Evolutionary conservation across 2,329 filamentous ascomycete species (phyloP), one percentile per base, ranked within the genome.

Genomic region (Scytalidium lignicola): DNA sequence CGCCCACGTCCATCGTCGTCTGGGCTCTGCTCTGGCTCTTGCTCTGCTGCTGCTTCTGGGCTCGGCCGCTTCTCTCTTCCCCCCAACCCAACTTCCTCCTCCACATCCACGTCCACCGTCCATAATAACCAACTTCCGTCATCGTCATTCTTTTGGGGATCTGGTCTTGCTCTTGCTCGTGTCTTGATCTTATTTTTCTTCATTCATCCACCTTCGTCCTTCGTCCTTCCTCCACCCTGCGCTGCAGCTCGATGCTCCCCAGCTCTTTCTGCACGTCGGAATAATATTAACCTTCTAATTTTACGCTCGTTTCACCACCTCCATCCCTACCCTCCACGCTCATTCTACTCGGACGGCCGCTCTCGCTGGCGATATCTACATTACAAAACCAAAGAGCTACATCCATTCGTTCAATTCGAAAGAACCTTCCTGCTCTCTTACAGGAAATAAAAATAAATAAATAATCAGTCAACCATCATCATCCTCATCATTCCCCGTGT

Each of bases 51-150:
- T n/a, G 23, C 23, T 26, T 37, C 32, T 37, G 5, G 10, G 12
- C 32, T 37, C n/a, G 4, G 8, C 15, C 32, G 32, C 12, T 10
- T 10, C 5, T 26, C 43, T 17, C 18, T 44, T 40, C 26, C 26
- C 32, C 17, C n/a, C 32, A 26, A 40, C 28, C 37, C 51, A 41
- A 20, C 22, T 41, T 26, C 44, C 43, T 26, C 40, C 17, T 19
- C 21, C 8, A 20, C 19, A 37, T 39, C 23, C 47, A 15, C n/a
- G n/a, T n/a, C n/a, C n/a, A n/a, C n/a, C n/a, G n/a, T n/a, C n/a
- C n/a, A n/a, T n/a, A n/a, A n/a, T n/a, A n/a, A n/a, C 23, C 10
- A 5, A 10, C 23, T 26, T 5, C 23, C 23, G 32, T 37, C 32
- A 37, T 37, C 32, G 32, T 37, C 32, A 8, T 37, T 37, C 32